Conservation (phyloP, 306 rosid genomes). For the Malus asiatica region DNA sequence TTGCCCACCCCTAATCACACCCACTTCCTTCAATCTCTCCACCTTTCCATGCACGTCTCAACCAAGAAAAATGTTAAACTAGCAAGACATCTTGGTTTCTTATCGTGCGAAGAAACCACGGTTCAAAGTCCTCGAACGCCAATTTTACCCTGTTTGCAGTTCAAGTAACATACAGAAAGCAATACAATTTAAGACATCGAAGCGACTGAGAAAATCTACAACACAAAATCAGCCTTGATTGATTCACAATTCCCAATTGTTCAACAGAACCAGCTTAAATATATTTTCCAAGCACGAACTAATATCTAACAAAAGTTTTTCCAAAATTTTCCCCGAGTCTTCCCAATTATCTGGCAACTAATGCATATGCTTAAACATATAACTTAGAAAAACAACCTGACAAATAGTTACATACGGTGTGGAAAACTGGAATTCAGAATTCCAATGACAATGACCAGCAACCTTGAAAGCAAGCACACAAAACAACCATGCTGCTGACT, state of each 20-base stretch:
- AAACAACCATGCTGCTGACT: slow-evolving; percentile 53
- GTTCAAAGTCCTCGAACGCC: neutral
- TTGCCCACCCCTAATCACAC: too few relatives aligned
- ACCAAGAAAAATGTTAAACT: neutral
- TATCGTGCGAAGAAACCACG: neutral
- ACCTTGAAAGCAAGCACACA: slow-evolving; percentile 36
- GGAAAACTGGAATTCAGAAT: slow-evolving; percentile 40
- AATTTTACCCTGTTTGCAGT: neutral
- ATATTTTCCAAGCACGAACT: slow-evolving; percentile 25
- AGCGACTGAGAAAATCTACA: neutral
- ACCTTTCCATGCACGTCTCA: neutral
- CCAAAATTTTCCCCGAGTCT: slow-evolving; percentile 53
- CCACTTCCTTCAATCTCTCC: neutral
- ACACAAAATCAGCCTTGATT: slow-evolving; percentile 40
- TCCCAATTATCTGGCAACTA: slow-evolving; percentile 35
- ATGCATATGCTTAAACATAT: slow-evolving; percentile 37
- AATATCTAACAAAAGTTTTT: slow-evolving; percentile 27
- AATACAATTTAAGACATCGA: neutral
- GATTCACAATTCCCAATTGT: slow-evolving; percentile 38
- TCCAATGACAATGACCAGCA: slow-evolving; percentile 49
- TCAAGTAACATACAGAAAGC: neutral
- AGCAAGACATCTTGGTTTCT: neutral
- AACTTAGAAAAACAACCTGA: slow-evolving; percentile 34
- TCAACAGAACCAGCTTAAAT: slow-evolving; percentile 36
- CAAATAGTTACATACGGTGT: slow-evolving; percentile 63